A percentile compares a stretch with the other conserved stretches of the same genome.
Evolutionary conservation across 441 rosid species (phyloP).

Genomic region (Adansonia rubrostipa): DNA sequence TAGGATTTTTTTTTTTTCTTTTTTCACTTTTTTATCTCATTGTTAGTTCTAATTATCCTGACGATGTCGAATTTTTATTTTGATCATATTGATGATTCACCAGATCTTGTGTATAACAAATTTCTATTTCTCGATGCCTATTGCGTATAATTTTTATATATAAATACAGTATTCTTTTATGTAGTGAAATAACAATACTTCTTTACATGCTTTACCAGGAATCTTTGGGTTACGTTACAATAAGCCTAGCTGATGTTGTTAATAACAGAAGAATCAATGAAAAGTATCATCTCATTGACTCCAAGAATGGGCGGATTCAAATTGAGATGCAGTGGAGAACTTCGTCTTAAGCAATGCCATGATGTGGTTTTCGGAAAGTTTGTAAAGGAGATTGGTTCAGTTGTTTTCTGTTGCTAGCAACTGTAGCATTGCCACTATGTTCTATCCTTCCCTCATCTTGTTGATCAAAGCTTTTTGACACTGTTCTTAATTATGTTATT

Average conservation of each 20-base stretch:
- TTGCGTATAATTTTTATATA: not conserved
- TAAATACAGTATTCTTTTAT: not conserved
- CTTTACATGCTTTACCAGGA: constrained; percentile 43
- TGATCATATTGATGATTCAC: not conserved
- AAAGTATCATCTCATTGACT: constrained; percentile 70
- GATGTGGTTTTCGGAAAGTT: not conserved
- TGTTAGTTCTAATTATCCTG: not conserved
- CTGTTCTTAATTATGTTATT: not conserved
- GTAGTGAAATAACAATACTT: not conserved
- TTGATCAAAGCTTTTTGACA: not conserved
- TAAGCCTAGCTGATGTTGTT: constrained; percentile 61
- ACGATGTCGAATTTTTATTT: not conserved
- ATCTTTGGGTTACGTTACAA: constrained; percentile 54
- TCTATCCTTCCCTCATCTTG: not conserved
- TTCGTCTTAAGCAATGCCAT: constrained; percentile 37
- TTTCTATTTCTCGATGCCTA: not conserved
- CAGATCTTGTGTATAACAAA: constrained; percentile 3
- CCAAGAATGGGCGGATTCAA: constrained; percentile 70
- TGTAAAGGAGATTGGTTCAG: not conserved
- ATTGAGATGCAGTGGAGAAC: constrained; percentile 80
- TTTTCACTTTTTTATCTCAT: not conserved
- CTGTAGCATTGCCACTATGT: constrained; percentile 8
- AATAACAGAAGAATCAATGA: constrained; percentile 65
- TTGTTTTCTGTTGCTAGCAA: constrained; percentile 11
- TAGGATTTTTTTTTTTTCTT: not conserved